Evolutionary conservation across 2,329 filamentous ascomycete genomes (phyloP).

Genomic region (Pseudocercospora vitis): DNA sequence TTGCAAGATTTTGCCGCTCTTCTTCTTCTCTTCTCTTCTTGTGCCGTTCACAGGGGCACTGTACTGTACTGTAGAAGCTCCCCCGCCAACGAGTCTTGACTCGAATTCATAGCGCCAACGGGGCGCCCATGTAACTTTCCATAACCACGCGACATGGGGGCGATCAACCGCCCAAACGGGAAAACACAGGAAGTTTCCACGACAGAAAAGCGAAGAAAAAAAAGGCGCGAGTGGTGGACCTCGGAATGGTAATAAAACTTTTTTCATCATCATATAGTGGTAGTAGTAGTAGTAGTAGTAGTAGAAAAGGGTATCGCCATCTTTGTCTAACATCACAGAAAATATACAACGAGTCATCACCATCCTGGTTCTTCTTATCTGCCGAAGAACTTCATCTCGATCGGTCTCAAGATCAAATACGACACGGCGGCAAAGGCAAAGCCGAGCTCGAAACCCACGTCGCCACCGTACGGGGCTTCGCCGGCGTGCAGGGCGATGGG

Average conservation of each 20-base stretch:
- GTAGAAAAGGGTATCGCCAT: slow-evolving; percentile 1
- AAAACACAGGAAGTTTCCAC: neutral
- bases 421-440: slow-evolving; percentile 59
- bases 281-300: too few species aligned
- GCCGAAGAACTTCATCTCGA: slow-evolving; percentile 48
- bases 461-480: slow-evolving; percentile 53
- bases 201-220: too few species aligned
- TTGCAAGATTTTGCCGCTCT: too few species aligned
- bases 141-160: too few species aligned
- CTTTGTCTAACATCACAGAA: neutral
- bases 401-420: slow-evolving; percentile 54
- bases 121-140: too few species aligned
- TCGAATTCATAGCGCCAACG: too few species aligned
- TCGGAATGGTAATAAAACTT: neutral
- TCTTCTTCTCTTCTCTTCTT: too few species aligned
- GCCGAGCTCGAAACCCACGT: slow-evolving; percentile 65
- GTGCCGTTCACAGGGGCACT: too few species aligned
- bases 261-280: neutral
- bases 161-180: neutral
- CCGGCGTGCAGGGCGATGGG: slow-evolving; percentile 64
- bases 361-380: slow-evolving; percentile 20
- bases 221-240: too few species aligned
- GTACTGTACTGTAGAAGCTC: too few species aligned
- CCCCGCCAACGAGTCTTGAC: too few species aligned
- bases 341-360: neutral